Conservation (phyloP, 23 red algal species). For the Gracilaria caudata region DNA sequence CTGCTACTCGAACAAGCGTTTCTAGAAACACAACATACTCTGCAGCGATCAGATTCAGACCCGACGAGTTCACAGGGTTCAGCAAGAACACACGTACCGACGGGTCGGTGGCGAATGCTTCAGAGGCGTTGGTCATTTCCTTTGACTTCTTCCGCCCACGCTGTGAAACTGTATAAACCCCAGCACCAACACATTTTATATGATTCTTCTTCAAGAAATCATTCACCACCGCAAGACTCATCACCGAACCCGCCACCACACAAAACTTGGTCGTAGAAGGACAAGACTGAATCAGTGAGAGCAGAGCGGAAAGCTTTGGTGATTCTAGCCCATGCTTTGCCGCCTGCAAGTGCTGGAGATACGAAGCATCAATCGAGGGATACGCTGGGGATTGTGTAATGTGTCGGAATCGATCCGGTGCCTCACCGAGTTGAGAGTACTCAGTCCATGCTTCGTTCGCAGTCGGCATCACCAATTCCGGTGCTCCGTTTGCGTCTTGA, state of each 20-base stretch:
- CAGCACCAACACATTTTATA: constrained; percentile 50
- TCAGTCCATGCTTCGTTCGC: constrained; percentile 47
- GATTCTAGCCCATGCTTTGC: constrained; percentile 12
- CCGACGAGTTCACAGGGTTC: constrained; percentile 53
- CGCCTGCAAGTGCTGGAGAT: constrained; percentile 34
- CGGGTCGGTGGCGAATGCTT: constrained; percentile 52
- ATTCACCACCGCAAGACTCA: constrained; percentile 42
- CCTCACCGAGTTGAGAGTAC: constrained; percentile 22
- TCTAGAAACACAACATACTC: constrained; percentile 57
- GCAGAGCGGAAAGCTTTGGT: constrained; percentile 50
- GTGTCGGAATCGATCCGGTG: constrained; percentile 23
- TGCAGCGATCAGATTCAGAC: constrained; percentile 48
- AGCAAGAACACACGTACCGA: constrained; percentile 39
- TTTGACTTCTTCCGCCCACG: constrained; percentile 12
- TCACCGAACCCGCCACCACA: constrained; percentile 53
- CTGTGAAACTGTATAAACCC: constrained; percentile 2
- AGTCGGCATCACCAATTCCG: constrained; percentile 40
- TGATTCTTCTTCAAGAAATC: constrained; percentile 36
- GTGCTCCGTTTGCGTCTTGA: neutral
- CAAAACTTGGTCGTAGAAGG: constrained; percentile 40
- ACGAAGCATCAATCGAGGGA: constrained; percentile 55
- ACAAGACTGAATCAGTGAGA: constrained; percentile 35
- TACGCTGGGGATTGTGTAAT: constrained; percentile 4
- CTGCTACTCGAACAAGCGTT: constrained; percentile 46
- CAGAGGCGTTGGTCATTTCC: constrained; percentile 36